Conservation (phyloP, 805 yeast species). For the Hanseniaspora occidentalis region DNA sequence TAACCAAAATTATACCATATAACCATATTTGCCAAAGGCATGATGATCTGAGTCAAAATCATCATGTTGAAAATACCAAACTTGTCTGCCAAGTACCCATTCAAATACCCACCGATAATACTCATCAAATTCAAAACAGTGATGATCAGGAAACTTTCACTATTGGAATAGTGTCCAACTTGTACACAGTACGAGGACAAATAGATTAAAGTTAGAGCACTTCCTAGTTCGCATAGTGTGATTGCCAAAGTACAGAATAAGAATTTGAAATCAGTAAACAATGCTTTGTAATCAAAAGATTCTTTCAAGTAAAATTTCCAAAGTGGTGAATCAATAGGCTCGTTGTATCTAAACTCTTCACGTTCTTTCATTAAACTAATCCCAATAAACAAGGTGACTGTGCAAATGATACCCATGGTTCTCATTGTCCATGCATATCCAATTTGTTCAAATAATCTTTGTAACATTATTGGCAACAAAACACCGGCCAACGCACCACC, state of each 20-base stretch:
- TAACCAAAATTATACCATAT: constrained; percentile 29
- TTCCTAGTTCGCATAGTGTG: constrained; percentile 34
- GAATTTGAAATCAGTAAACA: constrained; percentile 29
- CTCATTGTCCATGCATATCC: constrained; percentile 55
- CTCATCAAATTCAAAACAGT: constrained; percentile 26
- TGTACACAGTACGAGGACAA: constrained; percentile 44
- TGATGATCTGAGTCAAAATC: constrained; percentile 22
- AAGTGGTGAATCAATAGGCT: background rate
- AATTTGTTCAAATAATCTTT: constrained; percentile 30
- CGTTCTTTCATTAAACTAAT: constrained; percentile 29
- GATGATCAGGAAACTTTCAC: constrained; percentile 26
- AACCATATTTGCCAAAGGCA: constrained; percentile 23
- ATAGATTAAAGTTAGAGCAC: constrained; percentile 40
- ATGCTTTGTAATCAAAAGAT: constrained; percentile 28
- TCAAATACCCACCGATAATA: constrained; percentile 12
- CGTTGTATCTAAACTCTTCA: constrained; percentile 5
- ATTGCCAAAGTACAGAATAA: constrained; percentile 16
- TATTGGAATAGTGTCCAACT: constrained; percentile 31
- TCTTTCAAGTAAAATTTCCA: constrained; percentile 11
- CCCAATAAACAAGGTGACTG: constrained; percentile 15
- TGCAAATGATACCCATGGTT: constrained; percentile 29
- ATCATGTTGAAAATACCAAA: constrained; percentile 42
- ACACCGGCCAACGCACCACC: constrained; percentile 64
- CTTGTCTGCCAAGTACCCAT: constrained; percentile 30
- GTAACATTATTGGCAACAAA: constrained; percentile 41